Conservation (phyloP, 768 basidiomycete genomes). For the Sutorius australiensis region DNA sequence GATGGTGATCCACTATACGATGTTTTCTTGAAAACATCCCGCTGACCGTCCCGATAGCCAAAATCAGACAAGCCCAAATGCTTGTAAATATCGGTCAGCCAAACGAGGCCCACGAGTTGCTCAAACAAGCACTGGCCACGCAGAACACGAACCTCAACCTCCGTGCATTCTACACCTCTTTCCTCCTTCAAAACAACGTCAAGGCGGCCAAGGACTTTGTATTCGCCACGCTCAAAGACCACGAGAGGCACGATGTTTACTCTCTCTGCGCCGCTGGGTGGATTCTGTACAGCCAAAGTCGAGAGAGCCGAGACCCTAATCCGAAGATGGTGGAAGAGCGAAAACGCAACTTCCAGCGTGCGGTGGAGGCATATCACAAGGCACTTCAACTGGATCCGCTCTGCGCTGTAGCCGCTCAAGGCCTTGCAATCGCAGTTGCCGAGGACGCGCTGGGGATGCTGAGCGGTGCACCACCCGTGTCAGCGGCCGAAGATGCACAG, state of each 20-base stretch:
- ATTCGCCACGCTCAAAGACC: conserved; percentile 80
- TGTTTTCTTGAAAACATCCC: background rate
- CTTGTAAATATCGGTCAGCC: conserved; percentile 62
- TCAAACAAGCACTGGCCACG: conserved; percentile 85
- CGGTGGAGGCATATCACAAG: conserved; percentile 91
- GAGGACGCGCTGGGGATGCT: conserved; percentile 82
- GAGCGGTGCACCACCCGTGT: conserved; percentile 47
- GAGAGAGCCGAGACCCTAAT: conserved; percentile 73
- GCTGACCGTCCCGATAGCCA: conserved; percentile 52
- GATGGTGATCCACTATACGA: conserved; percentile 58
- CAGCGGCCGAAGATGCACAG: conserved; percentile 59
- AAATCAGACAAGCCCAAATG: conserved; percentile 87
- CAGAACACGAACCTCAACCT: conserved; percentile 78
- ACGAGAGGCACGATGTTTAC: conserved; percentile 85
- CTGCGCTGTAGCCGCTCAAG: conserved; percentile 93
- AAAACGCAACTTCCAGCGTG: conserved; percentile 68
- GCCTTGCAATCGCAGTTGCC: conserved; percentile 89
- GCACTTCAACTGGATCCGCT: conserved; percentile 78
- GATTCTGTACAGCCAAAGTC: conserved; percentile 80
- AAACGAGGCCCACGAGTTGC: conserved; percentile 79
- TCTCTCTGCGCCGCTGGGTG: conserved; percentile 87
- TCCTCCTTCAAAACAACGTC: conserved; percentile 75
- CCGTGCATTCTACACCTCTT: conserved; percentile 90
- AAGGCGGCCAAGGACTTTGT: conserved; percentile 86
- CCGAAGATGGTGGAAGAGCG: conserved; percentile 57